Base-by-base conservation (phyloP, 805 yeast genomes). In the Brettanomyces custersianus region DNA sequence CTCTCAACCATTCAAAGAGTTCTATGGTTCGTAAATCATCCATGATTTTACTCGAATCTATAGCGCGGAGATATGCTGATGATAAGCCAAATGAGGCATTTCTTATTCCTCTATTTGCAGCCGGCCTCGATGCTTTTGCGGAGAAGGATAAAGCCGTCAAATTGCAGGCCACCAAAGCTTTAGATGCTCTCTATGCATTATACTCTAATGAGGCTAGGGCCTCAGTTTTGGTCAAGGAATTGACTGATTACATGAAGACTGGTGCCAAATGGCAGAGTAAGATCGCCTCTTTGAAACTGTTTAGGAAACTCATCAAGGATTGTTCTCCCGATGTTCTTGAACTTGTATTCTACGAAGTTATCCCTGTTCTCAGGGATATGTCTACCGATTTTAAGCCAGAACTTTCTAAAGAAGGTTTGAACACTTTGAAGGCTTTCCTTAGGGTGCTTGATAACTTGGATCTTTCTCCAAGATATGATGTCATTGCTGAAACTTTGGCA, bases 311-410 rank as follows among this genome's bases (percentile, higher is more conserved):
- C 38, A 68, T 82, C 40, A 85, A 74, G 42, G 86, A 82, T 34
- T 77, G 81, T 29, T 92, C 96, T 39, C 74, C 80, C 27, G 97
- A 92, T 62, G 69, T 84, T 49, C 66, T 90, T 47, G 96, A 90
- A 61, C 57, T 79, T 54, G 77, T 79, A 47, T 90, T 90, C 59
- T 77, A 78, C 41, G 73, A 71, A 38, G 72, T 85, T 4, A 75
- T 90, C 23, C 97, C 98, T 26, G 71, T 82, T 8, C 69, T 90
- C 51, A 85, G 95, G 23, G 94, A 85, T 60, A 72, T 80, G 63
- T 75, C 95, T 45, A 90, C 94, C 39, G 98, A 90, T 58, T 86
- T 92, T 72, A 90, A 90, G 66, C 96, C 96, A 2, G 98, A 90
- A 62, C 70, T 92, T 39, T 87, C 96, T 20, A 78, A 81, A 48